Evolutionary conservation across 75 land plant species (phyloP).

Genomic region (Pinus albicaulis): DNA sequence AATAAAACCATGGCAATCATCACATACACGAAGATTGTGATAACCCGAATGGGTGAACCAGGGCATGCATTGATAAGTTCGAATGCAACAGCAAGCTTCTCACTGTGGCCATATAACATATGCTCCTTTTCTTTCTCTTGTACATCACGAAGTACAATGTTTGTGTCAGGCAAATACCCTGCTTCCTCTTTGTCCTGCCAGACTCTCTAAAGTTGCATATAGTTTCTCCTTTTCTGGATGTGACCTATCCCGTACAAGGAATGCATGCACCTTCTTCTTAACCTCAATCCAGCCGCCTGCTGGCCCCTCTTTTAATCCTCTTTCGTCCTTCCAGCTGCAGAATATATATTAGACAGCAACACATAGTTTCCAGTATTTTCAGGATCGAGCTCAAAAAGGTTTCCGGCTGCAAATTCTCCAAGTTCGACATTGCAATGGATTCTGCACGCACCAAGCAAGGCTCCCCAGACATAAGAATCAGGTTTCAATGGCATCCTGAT

Average conservation of each 20-base stretch:
- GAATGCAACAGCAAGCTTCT: conserved; percentile 11
- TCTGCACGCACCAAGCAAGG: conserved; percentile 54
- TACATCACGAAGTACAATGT: conserved; percentile 3
- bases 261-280: background rate
- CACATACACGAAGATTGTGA: conserved; percentile 6
- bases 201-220: background rate
- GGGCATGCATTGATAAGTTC: background rate
- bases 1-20: conserved; percentile 5
- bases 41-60: background rate
- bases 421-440: conserved; percentile 37
- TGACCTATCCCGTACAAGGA: background rate
- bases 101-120: conserved; percentile 5
- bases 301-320: background rate
- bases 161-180: conserved; percentile 3
- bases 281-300: background rate
- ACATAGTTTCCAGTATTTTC: conserved; percentile 29
- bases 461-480: conserved; percentile 29
- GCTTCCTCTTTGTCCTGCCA: background rate
- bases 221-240: conserved; percentile 6
- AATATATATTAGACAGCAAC: conserved; percentile 42
- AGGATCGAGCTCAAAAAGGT: conserved; percentile 16
- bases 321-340: conserved; percentile 18
- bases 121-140: background rate
- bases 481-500: conserved; percentile 23
- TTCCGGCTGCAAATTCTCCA: conserved; percentile 19